Conservation (phyloP, 306 rosid species). For the Trichosanthes truncata region DNA sequence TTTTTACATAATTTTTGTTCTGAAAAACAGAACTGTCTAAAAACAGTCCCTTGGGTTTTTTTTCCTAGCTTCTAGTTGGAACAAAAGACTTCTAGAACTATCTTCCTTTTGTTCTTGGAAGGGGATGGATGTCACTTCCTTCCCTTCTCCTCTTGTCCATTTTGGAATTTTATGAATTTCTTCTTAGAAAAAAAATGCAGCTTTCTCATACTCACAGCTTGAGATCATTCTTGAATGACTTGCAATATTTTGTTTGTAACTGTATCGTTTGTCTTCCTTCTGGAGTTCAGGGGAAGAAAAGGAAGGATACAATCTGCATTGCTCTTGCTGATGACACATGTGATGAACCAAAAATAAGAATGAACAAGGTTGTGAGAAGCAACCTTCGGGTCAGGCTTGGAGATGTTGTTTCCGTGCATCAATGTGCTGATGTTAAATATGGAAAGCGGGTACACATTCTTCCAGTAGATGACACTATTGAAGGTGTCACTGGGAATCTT, state of each 20-base stretch:
- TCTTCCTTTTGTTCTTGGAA: not conserved
- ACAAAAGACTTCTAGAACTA: not conserved
- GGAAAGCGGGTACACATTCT: conserved; percentile 22
- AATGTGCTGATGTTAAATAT: conserved; percentile 20
- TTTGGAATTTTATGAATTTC: not conserved
- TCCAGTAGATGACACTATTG: conserved; percentile 24
- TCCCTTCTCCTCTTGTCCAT: not conserved
- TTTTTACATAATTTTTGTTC: not conserved
- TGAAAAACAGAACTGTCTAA: not conserved
- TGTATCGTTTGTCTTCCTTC: not conserved
- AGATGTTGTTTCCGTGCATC: conserved; percentile 23
- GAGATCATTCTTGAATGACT: not conserved
- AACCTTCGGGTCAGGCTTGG: conserved; percentile 24
- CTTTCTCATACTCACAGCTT: not conserved
- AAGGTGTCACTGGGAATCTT: conserved; percentile 22
- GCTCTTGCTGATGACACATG: conserved; percentile 15
- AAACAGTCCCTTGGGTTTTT: not conserved
- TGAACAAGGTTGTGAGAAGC: conserved; percentile 25
- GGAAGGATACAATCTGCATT: conserved; percentile 21
- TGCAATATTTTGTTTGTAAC: not conserved
- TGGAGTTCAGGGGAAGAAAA: conserved; percentile 20
- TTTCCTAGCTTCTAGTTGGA: not conserved
- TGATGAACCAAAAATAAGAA: conserved; percentile 21
- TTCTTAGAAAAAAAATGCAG: not conserved
- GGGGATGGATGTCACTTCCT: not conserved